phyloP scores from a whole-genome alignment of 495 filamentous ascomycete species.

The Pseudoneurospora amorphoporcata region DNA sequence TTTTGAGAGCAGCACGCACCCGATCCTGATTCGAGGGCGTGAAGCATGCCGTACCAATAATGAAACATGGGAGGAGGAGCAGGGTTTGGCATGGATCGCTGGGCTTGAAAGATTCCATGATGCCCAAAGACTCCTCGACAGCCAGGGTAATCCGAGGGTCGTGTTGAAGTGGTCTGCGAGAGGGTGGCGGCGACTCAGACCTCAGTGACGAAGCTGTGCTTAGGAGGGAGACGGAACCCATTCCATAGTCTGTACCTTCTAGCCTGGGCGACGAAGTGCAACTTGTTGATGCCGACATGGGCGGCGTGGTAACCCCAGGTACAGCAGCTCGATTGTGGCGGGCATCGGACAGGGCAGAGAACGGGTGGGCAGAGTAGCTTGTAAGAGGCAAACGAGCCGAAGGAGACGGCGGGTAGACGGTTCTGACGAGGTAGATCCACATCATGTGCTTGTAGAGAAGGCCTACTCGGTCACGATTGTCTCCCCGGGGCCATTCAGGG shows the following conservation, averaged over 20 bases:
- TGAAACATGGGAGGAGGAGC: constrained; percentile 77
- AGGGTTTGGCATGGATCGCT: constrained; percentile 57
- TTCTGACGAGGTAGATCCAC: constrained; percentile 84
- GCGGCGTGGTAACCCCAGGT: constrained; percentile 25
- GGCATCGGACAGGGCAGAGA: constrained; percentile 7
- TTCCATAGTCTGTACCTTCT: not conserved
- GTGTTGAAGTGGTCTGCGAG: constrained; percentile 28
- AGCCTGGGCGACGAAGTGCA: constrained; percentile 29
- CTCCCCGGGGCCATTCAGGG: constrained; percentile 57
- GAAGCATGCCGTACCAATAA: constrained; percentile 83
- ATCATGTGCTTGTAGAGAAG: constrained; percentile 83
- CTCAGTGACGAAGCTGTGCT: not conserved
- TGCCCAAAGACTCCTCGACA: constrained; percentile 66
- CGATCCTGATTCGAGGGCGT: constrained; percentile 54
- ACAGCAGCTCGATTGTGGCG: constrained; percentile 7
- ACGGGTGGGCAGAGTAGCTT: constrained; percentile 16
- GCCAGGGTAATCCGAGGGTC: constrained; percentile 60
- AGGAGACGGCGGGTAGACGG: constrained; percentile 55
- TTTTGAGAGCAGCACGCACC: constrained; percentile 56
- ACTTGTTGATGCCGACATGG: constrained; percentile 30
- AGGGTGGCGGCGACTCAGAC: constrained; percentile 40
- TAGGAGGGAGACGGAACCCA: not conserved
- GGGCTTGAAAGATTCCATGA: constrained; percentile 49
- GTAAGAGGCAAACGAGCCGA: constrained; percentile 16
- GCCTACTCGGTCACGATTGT: constrained; percentile 63